Conservation (phyloP, 1,139 yeast genomes). For the Yamadazyma dushanensis region DNA sequence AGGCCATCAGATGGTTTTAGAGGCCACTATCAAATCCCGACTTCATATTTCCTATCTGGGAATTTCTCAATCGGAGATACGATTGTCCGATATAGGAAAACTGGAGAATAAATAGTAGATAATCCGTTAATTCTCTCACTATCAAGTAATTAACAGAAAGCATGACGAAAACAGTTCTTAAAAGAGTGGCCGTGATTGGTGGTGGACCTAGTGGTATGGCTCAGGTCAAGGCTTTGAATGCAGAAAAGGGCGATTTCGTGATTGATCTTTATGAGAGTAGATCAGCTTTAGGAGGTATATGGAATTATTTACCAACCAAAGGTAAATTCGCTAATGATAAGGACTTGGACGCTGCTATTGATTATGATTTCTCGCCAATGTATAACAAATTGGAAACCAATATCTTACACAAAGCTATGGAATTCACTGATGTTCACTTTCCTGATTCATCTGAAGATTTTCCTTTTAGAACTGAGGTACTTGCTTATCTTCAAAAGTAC, state of each 20-base stretch:
- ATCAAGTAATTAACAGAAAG: neutral
- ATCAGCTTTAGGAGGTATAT: conserved; percentile 46
- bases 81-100: neutral
- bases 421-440: conserved; percentile 36
- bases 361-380: conserved; percentile 39
- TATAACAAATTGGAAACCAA: conserved; percentile 51
- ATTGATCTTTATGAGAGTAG: conserved; percentile 48
- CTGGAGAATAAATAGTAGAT: no score
- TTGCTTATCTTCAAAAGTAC: conserved; percentile 35
- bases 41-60: neutral
- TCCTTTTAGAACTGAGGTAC: conserved; percentile 41
- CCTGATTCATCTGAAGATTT: conserved; percentile 30
- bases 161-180: neutral
- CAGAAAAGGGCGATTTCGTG: conserved; percentile 34
- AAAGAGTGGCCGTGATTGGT: conserved; percentile 44
- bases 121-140: no score
- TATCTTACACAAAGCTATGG: conserved; percentile 42
- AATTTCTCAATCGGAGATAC: neutral
- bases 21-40: neutral
- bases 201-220: conserved; percentile 56
- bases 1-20: no score
- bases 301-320: conserved; percentile 42
- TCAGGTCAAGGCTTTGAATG: conserved; percentile 45
- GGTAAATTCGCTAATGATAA: conserved; percentile 8
- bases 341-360: conserved; percentile 36